Evolutionary conservation across 805 yeast species (phyloP), one percentile per base, ranked within the genome.

Genomic region (Yarrowia keelungensis): DNA sequence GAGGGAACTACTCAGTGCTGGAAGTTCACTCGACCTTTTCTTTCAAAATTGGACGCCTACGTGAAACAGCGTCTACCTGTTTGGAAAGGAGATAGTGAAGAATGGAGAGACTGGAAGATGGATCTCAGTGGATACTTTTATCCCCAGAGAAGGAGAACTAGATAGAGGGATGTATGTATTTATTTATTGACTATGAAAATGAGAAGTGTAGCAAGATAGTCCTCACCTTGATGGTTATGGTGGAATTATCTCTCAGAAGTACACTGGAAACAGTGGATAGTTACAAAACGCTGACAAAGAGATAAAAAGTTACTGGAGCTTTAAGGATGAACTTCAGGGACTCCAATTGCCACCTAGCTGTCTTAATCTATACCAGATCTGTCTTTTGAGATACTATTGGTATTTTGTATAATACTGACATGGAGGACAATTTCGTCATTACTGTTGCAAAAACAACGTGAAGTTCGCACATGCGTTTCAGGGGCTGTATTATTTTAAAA

Each of bases 11-110:
- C 51, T 11, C 50, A 59, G 14, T 43, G 65, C 32, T 59, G 65
- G 65, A 59, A 59, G 19, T 59, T 59, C 65, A 45, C 65, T 4
- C 26, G 65, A 11, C 65, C 65, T 32, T 59, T 59, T 35, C 19
- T 59, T 2, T 35, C 51, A 2, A 59, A 59, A 35, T 35, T 59
- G 41, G 65, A 59, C 9, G 41, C 51, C 0, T 59, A 59, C 8
- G 65, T 59, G 4, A 59, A 59, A 5, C n/a, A 35, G 8, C 14
- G 35, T 43, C 3, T 59, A 12, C 65, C 65, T 4, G 42, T 45
- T 7, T 59, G 65, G 65, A 59, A 59, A 10, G 51, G 8, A 3
- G 65, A 35, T 2, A 10, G 35, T n/a, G 51, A 45, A 11, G 65
- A 59, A 5, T 59, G 65, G 65, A 59, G 15, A 9, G 65, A 43